A percentile compares a stretch with the other conserved stretches of the same genome.
These are phyloP conservation scores for Tuber aestivum DNA, from an alignment of 495 filamentous ascomycete species.

Conservation along the genomic window DNA sequence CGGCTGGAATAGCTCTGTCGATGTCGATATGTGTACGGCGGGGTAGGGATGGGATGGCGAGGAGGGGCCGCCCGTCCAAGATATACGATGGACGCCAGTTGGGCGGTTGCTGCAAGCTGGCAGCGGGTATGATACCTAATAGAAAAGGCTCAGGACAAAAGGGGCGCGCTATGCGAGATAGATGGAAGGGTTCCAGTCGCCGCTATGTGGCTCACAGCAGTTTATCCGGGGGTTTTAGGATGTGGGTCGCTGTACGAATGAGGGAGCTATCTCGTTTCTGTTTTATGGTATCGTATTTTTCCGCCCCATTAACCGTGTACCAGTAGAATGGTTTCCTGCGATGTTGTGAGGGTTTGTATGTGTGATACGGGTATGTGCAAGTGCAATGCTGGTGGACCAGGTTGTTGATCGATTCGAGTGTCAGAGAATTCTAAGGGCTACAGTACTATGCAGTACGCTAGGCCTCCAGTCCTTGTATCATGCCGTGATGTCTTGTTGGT, in stretches of 20 bases:
- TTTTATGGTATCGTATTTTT: neutral
- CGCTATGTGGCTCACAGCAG: neutral
- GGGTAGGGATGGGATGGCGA: constrained; percentile 12
- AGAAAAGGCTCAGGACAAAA: neutral
- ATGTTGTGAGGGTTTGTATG: neutral
- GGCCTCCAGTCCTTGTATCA: neutral
- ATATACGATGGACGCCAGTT: neutral
- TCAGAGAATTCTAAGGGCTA: neutral
- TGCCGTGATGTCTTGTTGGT: neutral
- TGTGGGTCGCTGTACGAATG: neutral
- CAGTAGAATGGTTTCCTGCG: neutral
- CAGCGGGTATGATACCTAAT: neutral
- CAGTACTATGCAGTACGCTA: neutral
- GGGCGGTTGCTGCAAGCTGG: neutral
- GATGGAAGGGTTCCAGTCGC: neutral
- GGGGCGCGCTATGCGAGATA: neutral
- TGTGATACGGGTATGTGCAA: neutral
- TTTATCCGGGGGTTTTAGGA: neutral
- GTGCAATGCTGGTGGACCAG: neutral
- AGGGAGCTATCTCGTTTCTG: neutral
- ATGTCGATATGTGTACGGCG: neutral
- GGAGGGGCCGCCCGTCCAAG: neutral
- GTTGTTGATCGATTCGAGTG: neutral
- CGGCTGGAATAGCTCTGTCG: neutral
- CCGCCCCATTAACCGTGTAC: neutral